Evolutionary conservation across 192 early-diverging fungal genomes (phyloP).

Genomic region (Umbelopsis sp.): DNA sequence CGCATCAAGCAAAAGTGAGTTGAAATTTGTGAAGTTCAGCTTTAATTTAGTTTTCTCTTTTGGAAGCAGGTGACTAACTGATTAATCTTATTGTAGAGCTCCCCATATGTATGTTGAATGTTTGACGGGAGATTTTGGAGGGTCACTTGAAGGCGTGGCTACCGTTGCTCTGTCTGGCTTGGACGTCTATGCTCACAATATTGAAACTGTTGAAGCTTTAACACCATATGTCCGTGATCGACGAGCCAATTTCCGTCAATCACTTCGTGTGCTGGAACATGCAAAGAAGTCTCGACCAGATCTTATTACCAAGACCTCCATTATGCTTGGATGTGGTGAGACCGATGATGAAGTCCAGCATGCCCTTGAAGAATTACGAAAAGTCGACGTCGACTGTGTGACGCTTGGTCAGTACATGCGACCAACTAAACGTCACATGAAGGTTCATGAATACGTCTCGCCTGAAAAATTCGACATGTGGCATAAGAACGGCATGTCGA

Average conservation of each 20-base stretch:
- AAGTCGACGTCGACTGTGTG: conserved; percentile 86
- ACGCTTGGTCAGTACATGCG: conserved; percentile 99
- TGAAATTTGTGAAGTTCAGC: no score
- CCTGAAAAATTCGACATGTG: conserved; percentile 92
- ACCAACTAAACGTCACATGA: conserved; percentile 99
- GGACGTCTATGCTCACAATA: conserved; percentile 98
- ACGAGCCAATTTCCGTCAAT: conserved; percentile 90
- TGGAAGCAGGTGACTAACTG: neutral
- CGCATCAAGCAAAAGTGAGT: conserved; percentile 82
- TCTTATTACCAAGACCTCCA: conserved; percentile 94
- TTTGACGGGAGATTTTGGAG: conserved; percentile 92
- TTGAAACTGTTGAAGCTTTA: conserved; percentile 93
- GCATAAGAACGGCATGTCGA: conserved; percentile 71
- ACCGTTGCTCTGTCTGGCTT: conserved; percentile 88
- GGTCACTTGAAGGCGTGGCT: conserved; percentile 73
- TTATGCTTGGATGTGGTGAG: conserved; percentile 98
- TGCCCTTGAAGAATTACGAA: conserved; percentile 82
- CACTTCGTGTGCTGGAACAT: conserved; percentile 83
- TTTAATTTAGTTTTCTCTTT: no score
- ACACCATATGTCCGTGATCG: conserved; percentile 91
- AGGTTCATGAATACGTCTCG: conserved; percentile 91
- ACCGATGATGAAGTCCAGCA: conserved; percentile 90
- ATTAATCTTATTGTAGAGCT: conserved; percentile 49
- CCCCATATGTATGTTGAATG: conserved; percentile 95
- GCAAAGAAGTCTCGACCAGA: conserved; percentile 80